Evolutionary conservation across 768 basidiomycete genomes (phyloP).

Genomic region (Nidula microcarpa): DNA sequence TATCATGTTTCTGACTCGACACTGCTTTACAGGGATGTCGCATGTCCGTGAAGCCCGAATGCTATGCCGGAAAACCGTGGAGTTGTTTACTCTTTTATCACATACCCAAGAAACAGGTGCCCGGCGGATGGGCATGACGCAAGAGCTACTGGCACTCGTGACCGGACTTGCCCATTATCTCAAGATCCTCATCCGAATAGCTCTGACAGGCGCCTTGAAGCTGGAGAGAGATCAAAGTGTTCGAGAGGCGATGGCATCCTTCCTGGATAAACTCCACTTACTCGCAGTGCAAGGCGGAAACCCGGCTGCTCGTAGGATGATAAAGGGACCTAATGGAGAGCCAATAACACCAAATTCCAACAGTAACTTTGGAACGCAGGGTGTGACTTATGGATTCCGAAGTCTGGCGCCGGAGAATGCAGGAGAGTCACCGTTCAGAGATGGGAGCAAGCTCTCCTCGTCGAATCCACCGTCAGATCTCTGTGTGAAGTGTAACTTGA

Average conservation of each 20-base stretch:
- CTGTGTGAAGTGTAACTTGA: constrained; percentile 83
- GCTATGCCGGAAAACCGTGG: constrained; percentile 98
- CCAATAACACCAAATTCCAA: constrained; percentile 33
- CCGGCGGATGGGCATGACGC: constrained; percentile 92
- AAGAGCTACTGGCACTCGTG: constrained; percentile 93
- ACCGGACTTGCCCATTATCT: constrained; percentile 99
- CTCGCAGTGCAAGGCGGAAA: constrained; percentile 85
- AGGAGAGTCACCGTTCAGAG: constrained; percentile 80
- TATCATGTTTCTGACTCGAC: background rate
- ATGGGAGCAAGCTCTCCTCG: constrained; percentile 52
- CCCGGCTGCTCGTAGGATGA: constrained; percentile 70
- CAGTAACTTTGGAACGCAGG: constrained; percentile 74
- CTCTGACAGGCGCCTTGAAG: constrained; percentile 92
- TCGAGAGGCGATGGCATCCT: constrained; percentile 79
- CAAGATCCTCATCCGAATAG: constrained; percentile 98
- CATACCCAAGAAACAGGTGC: constrained; percentile 93
- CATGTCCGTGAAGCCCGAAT: constrained; percentile 98
- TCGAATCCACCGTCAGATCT: constrained; percentile 83
- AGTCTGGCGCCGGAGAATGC: constrained; percentile 89
- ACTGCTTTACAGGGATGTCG: constrained; percentile 76
- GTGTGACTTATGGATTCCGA: constrained; percentile 89
- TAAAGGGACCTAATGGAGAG: constrained; percentile 74
- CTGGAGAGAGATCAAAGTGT: constrained; percentile 88
- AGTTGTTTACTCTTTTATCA: constrained; percentile 93
- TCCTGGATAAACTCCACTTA: constrained; percentile 90